Evolutionary conservation across 164 flowering plant species (phyloP).

Genomic region (Echeveria elegans): DNA sequence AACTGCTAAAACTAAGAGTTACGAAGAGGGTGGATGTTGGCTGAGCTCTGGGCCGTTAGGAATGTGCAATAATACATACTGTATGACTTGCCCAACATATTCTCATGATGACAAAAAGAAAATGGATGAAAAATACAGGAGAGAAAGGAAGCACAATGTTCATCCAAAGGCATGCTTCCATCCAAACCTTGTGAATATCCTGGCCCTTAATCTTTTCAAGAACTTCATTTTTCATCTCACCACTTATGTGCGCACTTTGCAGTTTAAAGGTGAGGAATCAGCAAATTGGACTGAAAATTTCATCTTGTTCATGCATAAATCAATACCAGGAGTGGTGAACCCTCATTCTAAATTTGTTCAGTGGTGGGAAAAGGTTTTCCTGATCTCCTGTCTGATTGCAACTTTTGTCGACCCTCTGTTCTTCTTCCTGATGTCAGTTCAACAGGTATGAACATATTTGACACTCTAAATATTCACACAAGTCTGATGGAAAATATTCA

Average conservation of each 20-base stretch:
- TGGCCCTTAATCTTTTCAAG: background rate
- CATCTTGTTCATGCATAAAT: conserved; percentile 23
- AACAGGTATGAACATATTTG: conserved; percentile 31
- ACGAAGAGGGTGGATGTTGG: conserved; percentile 56
- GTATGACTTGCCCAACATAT: conserved; percentile 73
- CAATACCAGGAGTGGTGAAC: conserved; percentile 68
- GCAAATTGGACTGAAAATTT: conserved; percentile 63
- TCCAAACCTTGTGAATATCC: background rate
- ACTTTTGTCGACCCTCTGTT: conserved; percentile 79
- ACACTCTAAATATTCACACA: too few relatives aligned
- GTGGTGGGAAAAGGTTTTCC: conserved; percentile 75
- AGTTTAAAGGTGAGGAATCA: conserved; percentile 54
- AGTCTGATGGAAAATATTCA: background rate
- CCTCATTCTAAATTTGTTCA: conserved; percentile 75
- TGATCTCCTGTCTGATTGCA: conserved; percentile 71
- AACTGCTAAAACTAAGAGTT: too few relatives aligned
- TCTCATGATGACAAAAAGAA: conserved; percentile 24
- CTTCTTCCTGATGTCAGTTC: conserved; percentile 53
- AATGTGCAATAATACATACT: conserved; percentile 78
- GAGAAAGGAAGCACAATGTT: conserved; percentile 21
- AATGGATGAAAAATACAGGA: too few relatives aligned
- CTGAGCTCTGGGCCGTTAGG: conserved; percentile 75
- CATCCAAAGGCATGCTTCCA: conserved; percentile 39
- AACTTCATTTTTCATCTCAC: background rate
- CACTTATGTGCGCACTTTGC: conserved; percentile 41